Evolutionary conservation across 2,329 filamentous ascomycete genomes (phyloP).

Genomic region (Trichoderma asperellum): DNA sequence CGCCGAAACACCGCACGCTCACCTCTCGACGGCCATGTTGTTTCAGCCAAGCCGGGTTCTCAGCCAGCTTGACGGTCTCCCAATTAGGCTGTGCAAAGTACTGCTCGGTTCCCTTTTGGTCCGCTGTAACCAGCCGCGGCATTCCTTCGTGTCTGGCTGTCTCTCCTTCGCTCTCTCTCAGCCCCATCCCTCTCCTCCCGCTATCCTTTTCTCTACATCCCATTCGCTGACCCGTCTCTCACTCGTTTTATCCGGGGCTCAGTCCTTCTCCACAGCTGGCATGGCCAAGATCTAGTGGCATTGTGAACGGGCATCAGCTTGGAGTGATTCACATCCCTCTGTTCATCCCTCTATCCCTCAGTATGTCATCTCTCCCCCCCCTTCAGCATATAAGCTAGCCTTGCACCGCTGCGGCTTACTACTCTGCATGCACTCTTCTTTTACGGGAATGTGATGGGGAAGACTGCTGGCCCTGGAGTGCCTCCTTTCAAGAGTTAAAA

Average conservation of each 20-base stretch:
- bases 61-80: slow-evolving; percentile 3
- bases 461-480: slow-evolving; percentile 1
- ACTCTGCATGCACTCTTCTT: slow-evolving; percentile 10
- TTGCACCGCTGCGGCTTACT: neutral
- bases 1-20: slow-evolving; percentile 10
- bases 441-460: slow-evolving; percentile 29
- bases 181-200: slow-evolving; percentile 12
- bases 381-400: neutral
- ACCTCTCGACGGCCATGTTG: neutral
- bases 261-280: neutral
- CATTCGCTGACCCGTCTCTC: neutral
- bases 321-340: slow-evolving; percentile 8
- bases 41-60: slow-evolving; percentile 21
- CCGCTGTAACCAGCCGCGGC: slow-evolving; percentile 18
- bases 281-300: slow-evolving; percentile 4
- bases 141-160: slow-evolving; percentile 27
- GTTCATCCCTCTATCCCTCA: slow-evolving; percentile 19
- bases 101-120: slow-evolving; percentile 29
- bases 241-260: neutral
- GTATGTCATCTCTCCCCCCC: slow-evolving; percentile 7
- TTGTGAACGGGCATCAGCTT: slow-evolving; percentile 6
- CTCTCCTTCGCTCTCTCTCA: slow-evolving; percentile 2
- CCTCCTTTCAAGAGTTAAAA: slow-evolving; percentile 3
- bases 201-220: neutral
- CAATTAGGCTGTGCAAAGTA: slow-evolving; percentile 27